Base-by-base conservation (phyloP, 139 green algal genomes). In the Haematococcus sp. region DNA sequence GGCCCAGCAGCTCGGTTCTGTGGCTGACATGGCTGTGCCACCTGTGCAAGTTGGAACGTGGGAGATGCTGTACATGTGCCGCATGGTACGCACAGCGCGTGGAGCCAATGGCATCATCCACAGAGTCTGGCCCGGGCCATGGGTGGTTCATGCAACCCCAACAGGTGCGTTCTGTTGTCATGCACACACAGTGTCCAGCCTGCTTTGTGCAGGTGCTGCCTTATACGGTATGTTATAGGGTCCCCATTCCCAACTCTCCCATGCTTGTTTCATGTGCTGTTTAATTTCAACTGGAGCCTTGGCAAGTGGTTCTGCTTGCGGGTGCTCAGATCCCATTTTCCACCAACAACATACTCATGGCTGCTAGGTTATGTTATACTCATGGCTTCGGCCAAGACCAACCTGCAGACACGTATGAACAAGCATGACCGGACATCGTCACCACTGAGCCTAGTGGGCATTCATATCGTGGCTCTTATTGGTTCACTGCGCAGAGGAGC, bases 111-210 rank as follows among this genome's bases (percentile, higher is more conserved):
- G 73, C 4, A 19, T 79, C 52, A 43, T 79, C 35, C 54, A 56
- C 35, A 51, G 73, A 3, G 73, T 35, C 54, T 79, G 73, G 73
- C 73, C 73, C 32, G 52, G 66, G 34, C 73, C 64, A 19, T 79
- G 64, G 64, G 44, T 56, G 54, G 20, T 79, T 25, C 73, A 79
- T 58, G 64, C 73, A 16, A 28, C 54, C 0, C 64, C 55, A 0
- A 58, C 63, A 51, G 63, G 73, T 79, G 40, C 25, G 25, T 4
- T 3, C 19, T 65, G 27, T 35, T 16, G 4, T 65, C 58, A 3
- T 40, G 58, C 11, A 65, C 11, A n/a, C n/a, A n/a, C n/a, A n/a
- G n/a, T n/a, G n/a, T n/a, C n/a, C n/a, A n/a, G n/a, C n/a, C n/a
- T n/a, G n/a, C n/a, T n/a, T n/a, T n/a, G n/a, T n/a, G 17, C 54